A percentile compares a stretch with the other conserved stretches of the same genome.
Conservation (phyloP, 1,284 basidiomycete species). For the Singerocomus inundabilis region DNA sequence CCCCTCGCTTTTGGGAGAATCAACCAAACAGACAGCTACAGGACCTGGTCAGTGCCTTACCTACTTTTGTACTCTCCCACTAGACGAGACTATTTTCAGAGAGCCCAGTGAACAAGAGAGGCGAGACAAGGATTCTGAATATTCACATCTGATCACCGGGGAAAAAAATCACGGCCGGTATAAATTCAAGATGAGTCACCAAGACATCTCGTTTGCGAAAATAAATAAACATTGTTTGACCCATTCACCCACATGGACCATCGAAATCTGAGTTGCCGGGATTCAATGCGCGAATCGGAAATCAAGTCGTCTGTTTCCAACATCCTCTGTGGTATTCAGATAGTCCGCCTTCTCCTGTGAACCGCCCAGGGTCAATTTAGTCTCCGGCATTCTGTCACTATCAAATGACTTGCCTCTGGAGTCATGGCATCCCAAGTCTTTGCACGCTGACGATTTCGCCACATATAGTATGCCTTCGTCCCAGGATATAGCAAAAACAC, state of each 20-base stretch:
- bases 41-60: too few relatives aligned
- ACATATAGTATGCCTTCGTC: too few relatives aligned
- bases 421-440: slow-evolving; percentile 54
- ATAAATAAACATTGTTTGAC: too few relatives aligned
- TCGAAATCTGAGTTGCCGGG: not conserved
- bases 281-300: slow-evolving; percentile 40
- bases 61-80: too few relatives aligned
- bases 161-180: not conserved
- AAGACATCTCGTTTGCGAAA: not conserved
- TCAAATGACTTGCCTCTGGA: slow-evolving; percentile 35
- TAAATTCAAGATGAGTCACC: not conserved
- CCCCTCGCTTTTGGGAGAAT: too few relatives aligned
- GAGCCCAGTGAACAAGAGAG: too few relatives aligned
- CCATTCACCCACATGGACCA: not conserved
- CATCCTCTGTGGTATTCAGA: slow-evolving; percentile 41
- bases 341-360: slow-evolving; percentile 41
- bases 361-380: not conserved
- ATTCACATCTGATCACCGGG: too few relatives aligned
- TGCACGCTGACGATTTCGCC: too few relatives aligned
- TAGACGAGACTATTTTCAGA: too few relatives aligned
- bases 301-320: slow-evolving; percentile 38
- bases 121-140: too few relatives aligned
- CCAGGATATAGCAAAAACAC: slow-evolving; percentile 43
- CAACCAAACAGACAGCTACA: too few relatives aligned
- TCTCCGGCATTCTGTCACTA: not conserved